A percentile compares a stretch with the other conserved stretches of the same genome.
Evolutionary conservation across 352 stramenopile species (phyloP).

Genomic region (Phytophthora cajani): DNA sequence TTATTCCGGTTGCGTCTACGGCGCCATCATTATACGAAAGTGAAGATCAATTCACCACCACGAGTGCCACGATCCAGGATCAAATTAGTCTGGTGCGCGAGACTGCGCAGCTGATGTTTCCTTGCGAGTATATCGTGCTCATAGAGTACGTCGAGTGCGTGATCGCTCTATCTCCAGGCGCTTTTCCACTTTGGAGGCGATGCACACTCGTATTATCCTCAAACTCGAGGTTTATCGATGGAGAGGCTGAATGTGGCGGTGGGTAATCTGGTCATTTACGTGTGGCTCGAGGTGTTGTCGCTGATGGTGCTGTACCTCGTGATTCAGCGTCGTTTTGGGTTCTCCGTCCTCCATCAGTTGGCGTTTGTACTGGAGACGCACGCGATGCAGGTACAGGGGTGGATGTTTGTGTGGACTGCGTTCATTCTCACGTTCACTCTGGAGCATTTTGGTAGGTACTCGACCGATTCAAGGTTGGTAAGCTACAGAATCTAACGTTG

Average conservation of each 20-base stretch:
- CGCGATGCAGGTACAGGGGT: conserved; percentile 21
- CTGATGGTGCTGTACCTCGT: conserved; percentile 6
- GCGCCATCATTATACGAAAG: background rate
- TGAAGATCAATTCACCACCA: background rate
- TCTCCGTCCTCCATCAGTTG: conserved; percentile 26
- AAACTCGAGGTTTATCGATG: conserved; percentile 4
- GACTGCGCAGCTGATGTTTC: conserved; percentile 22
- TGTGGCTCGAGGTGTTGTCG: conserved; percentile 7
- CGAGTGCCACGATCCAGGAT: background rate
- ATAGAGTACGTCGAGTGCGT: conserved; percentile 29
- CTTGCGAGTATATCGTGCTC: conserved; percentile 28
- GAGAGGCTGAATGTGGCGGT: conserved; percentile 4
- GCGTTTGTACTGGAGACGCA: conserved; percentile 47
- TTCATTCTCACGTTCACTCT: conserved; percentile 35
- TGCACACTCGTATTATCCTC: conserved; percentile 5
- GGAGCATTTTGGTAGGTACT: conserved; percentile 30
- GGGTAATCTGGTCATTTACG: conserved; percentile 7
- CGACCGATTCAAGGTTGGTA: background rate
- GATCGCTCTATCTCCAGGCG: conserved; percentile 23
- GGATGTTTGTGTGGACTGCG: conserved; percentile 30
- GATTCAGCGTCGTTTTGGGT: conserved; percentile 25
- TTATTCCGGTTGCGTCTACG: background rate
- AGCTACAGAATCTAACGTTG: background rate
- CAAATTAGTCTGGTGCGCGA: conserved; percentile 9
- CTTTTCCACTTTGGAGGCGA: conserved; percentile 30